Evolutionary conservation across 1,284 basidiomycete species (phyloP).

Genomic region (Gomphus bonarii): DNA sequence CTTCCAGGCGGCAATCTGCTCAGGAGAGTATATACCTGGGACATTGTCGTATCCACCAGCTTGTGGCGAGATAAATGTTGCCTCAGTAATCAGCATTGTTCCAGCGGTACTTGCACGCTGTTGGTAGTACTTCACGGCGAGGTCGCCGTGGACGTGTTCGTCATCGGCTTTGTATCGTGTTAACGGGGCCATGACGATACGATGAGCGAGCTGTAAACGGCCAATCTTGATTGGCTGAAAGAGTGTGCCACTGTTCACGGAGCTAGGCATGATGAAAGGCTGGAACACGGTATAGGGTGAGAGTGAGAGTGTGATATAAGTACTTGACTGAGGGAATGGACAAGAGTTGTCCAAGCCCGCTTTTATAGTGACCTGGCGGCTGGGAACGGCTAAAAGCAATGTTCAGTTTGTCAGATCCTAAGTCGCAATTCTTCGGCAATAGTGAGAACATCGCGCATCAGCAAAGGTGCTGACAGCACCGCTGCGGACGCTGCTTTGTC

Average conservation of each 20-base stretch:
- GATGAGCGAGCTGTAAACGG: constrained; percentile 17
- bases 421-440: too few relatives aligned
- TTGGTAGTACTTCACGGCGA: constrained; percentile 30
- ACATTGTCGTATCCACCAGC: constrained; percentile 28
- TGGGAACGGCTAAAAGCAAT: too few relatives aligned
- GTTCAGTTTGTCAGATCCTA: too few relatives aligned
- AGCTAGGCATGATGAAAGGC: background rate
- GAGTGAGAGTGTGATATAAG: background rate
- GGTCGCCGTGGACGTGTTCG: constrained; percentile 19
- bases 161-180: constrained; percentile 18
- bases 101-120: constrained; percentile 35
- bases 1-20: constrained; percentile 39
- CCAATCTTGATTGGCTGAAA: constrained; percentile 15
- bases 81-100: constrained; percentile 40
- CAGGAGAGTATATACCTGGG: constrained; percentile 35
- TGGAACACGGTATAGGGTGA: background rate
- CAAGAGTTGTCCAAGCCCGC: too few relatives aligned
- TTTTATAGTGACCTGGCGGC: too few relatives aligned
- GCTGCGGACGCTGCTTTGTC: too few relatives aligned
- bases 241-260: background rate
- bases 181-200: constrained; percentile 21
- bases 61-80: constrained; percentile 29
- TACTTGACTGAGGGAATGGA: too few relatives aligned
- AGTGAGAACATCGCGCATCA: too few relatives aligned
- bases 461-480: too few relatives aligned